Conservation (phyloP, 495 filamentous ascomycete genomes). For the Penicillium mononematosum region DNA sequence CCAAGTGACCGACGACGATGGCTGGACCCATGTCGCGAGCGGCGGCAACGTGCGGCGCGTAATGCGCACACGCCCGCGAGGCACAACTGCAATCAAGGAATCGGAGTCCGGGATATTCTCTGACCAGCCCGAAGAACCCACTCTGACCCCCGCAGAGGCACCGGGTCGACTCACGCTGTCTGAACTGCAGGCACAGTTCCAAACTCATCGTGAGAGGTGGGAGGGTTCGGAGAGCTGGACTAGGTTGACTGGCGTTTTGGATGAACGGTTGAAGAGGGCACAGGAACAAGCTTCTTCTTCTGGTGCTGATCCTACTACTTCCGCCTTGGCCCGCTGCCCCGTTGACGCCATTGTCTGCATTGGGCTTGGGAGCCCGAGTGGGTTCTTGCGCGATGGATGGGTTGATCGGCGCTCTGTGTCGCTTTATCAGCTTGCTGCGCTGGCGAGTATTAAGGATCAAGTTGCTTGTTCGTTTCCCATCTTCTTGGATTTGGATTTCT, state of each 20-base stretch:
- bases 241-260: constrained; percentile 13
- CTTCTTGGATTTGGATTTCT: not conserved
- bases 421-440: constrained; percentile 61
- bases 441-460: constrained; percentile 50
- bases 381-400: constrained; percentile 46
- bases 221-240: constrained; percentile 31
- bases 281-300: constrained; percentile 4
- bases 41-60: constrained; percentile 28
- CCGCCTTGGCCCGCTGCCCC: not conserved
- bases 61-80: constrained; percentile 9
- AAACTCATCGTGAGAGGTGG: constrained; percentile 29
- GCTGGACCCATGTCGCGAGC: constrained; percentile 57
- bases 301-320: not conserved
- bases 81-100: constrained; percentile 1
- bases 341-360: constrained; percentile 46
- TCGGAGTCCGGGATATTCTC: not conserved
- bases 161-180: constrained; percentile 36
- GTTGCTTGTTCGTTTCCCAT: constrained; percentile 16
- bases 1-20: constrained; percentile 47
- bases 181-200: constrained; percentile 40
- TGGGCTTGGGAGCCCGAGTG: constrained; percentile 55
- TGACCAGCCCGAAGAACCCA: constrained; percentile 6
- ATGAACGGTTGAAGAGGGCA: constrained; percentile 5
- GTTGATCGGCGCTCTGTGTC: constrained; percentile 46
- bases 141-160: constrained; percentile 32